phyloP scores from a whole-genome alignment of 768 basidiomycete species.

The Lentinula boryana region DNA sequence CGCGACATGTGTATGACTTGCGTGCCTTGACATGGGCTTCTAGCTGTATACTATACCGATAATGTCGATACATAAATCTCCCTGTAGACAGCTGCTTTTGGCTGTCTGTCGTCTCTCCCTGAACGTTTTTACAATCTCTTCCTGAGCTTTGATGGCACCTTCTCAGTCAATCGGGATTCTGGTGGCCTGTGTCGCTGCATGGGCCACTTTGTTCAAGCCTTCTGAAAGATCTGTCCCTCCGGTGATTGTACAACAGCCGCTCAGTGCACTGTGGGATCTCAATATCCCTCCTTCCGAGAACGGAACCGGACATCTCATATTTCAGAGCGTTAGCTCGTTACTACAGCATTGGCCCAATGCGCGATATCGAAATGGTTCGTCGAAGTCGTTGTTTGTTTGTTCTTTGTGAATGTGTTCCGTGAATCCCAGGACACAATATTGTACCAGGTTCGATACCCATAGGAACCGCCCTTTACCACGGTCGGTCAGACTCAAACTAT shows the following conservation, averaged over 20 bases:
- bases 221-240: neutral
- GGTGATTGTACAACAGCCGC: neutral
- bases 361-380: conserved; percentile 28
- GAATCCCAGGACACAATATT: conserved; percentile 15
- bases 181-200: neutral
- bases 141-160: neutral
- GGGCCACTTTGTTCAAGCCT: neutral
- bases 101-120: neutral
- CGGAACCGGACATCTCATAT: conserved; percentile 19
- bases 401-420: neutral
- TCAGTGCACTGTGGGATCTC: conserved; percentile 14
- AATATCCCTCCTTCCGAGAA: conserved; percentile 15
- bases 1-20: neutral
- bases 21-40: neutral
- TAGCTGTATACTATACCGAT: neutral
- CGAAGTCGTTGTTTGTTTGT: neutral
- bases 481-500: conserved; percentile 8
- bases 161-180: neutral
- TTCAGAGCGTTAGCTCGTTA: conserved; percentile 15
- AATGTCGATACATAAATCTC: neutral
- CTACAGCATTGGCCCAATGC: conserved; percentile 34
- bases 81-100: neutral
- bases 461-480: conserved; percentile 17
- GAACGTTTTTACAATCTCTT: neutral
- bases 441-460: conserved; percentile 12